A percentile compares a stretch with the other conserved stretches of the same genome.
phyloP scores from a whole-genome alignment of 306 rosid genomes.

The Quercus dentata region DNA sequence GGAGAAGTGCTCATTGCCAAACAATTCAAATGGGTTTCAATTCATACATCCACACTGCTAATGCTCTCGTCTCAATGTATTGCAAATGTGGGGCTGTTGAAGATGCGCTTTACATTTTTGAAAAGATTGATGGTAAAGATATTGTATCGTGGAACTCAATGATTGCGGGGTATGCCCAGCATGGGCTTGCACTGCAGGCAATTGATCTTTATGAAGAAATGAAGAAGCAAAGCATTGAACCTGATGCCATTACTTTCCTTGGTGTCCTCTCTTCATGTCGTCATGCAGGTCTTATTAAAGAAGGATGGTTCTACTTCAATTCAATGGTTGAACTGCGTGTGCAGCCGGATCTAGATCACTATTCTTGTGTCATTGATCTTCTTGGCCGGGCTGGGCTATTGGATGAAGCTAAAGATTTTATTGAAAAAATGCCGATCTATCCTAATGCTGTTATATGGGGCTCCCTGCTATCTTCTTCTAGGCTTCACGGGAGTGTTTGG shows the following conservation, averaged over 20 bases:
- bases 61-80: constrained; percentile 81
- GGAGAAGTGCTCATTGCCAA: constrained; percentile 66
- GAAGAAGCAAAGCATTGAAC: constrained; percentile 41
- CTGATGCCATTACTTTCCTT: constrained; percentile 71
- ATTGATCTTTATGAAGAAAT: constrained; percentile 61
- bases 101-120: constrained; percentile 57
- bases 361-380: constrained; percentile 72
- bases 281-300: constrained; percentile 68
- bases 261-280: constrained; percentile 75
- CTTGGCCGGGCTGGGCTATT: constrained; percentile 84
- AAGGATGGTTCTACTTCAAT: constrained; percentile 63
- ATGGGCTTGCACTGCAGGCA: constrained; percentile 62
- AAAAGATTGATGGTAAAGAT: constrained; percentile 43
- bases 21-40: constrained; percentile 56
- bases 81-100: constrained; percentile 69
- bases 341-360: constrained; percentile 71
- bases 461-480: constrained; percentile 69
- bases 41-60: constrained; percentile 45
- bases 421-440: constrained; percentile 57
- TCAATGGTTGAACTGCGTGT: constrained; percentile 59
- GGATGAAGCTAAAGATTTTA: constrained; percentile 58
- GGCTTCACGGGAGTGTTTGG: constrained; percentile 66
- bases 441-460: constrained; percentile 91
- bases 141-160: constrained; percentile 81
- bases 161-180: constrained; percentile 79